Evolutionary conservation across 768 basidiomycete genomes (phyloP).

Genomic region (Lactarius deliciosus): DNA sequence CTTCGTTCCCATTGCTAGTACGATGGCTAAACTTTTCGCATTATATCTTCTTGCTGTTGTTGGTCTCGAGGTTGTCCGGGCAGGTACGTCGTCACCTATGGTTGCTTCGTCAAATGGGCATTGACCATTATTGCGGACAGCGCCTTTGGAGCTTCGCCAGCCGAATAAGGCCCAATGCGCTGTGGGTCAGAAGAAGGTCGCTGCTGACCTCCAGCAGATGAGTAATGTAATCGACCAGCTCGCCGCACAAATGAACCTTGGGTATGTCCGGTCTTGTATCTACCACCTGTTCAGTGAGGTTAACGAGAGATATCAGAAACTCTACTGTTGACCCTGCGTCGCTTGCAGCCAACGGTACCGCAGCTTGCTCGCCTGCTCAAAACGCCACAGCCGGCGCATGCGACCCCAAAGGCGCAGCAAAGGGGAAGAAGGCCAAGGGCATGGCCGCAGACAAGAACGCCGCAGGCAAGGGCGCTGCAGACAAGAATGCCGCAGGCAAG

Average conservation of each 20-base stretch:
- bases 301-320: neutral
- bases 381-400: neutral
- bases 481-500: no score
- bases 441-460: no score
- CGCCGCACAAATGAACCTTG: conserved; percentile 7
- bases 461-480: no score
- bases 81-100: conserved; percentile 11
- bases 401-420: neutral
- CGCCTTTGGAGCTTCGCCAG: neutral
- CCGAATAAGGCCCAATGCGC: neutral
- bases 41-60: conserved; percentile 17
- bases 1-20: conserved; percentile 15
- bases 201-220: conserved; percentile 9
- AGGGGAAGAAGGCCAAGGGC: neutral
- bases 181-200: neutral
- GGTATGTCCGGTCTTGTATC: neutral
- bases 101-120: neutral
- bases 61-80: conserved; percentile 9
- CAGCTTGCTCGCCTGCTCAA: neutral
- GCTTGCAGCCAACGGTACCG: neutral
- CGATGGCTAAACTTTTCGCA: conserved; percentile 18
- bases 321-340: neutral
- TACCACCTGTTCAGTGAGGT: neutral
- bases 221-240: neutral
- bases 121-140: conserved; percentile 4